A percentile compares a stretch with the other conserved stretches of the same genome.
Evolutionary conservation across 345 rosid genomes (phyloP).

Genomic region (Syzygium jambos): DNA sequence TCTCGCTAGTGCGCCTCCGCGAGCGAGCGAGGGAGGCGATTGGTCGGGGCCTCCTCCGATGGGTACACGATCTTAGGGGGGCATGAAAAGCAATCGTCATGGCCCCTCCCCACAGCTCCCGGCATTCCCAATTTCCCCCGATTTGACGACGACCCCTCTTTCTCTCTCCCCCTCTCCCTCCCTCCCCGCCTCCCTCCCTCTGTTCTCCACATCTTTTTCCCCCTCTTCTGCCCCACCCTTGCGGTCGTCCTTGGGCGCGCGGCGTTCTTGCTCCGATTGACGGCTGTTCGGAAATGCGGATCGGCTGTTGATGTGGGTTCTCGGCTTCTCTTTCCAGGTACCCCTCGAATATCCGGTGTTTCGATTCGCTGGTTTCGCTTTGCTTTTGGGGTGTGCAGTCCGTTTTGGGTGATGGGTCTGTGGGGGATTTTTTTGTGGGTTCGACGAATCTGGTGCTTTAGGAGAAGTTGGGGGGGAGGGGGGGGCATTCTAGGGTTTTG

Average conservation of each 20-base stretch:
- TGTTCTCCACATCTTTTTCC: not conserved
- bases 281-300: not conserved
- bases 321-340: not conserved
- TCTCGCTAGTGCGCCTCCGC: not conserved
- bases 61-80: not conserved
- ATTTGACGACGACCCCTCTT: not conserved
- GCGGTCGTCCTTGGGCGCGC: not conserved
- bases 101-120: not conserved
- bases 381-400: not conserved
- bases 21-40: not conserved
- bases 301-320: not conserved
- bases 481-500: not conserved
- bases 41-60: not conserved
- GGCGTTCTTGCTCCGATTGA: not conserved
- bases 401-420: not conserved
- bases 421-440: not conserved
- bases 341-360: not conserved
- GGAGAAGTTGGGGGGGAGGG: not conserved
- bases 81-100: not conserved
- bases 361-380: not conserved
- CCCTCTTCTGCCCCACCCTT: not conserved
- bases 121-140: not conserved
- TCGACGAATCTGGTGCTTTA: not conserved
- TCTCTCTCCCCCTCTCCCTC: not conserved
- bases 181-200: not conserved